phyloP scores from a whole-genome alignment of 2,329 filamentous ascomycete genomes.

The Rosellinia necatrix region DNA sequence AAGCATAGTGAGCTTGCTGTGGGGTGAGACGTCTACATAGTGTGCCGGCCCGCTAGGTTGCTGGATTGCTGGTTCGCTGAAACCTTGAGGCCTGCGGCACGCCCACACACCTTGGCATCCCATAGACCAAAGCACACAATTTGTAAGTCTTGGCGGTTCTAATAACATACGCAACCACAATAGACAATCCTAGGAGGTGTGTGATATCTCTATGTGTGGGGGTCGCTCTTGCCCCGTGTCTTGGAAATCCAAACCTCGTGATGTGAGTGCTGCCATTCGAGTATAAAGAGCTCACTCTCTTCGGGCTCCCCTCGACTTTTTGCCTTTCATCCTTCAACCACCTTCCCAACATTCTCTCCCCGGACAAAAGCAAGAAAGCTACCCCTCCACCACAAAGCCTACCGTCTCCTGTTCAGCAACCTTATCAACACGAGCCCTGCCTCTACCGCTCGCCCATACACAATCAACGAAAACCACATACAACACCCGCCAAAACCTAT shows the following conservation, averaged over 20 bases:
- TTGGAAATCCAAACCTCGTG: constrained; percentile 2
- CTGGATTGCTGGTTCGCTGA: constrained; percentile 7
- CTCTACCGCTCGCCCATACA: constrained; percentile 13
- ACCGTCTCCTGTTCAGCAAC: too few species aligned
- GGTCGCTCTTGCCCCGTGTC: constrained; percentile 21
- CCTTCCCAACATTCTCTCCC: constrained; percentile 4
- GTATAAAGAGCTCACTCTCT: constrained; percentile 30
- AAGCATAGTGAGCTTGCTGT: constrained; percentile 6
- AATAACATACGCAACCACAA: constrained; percentile 8
- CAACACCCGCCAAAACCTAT: constrained; percentile 1
- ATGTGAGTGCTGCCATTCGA: constrained; percentile 5
- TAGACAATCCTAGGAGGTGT: constrained; percentile 9
- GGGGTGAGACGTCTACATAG: constrained; percentile 4
- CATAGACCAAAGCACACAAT: constrained; percentile 27
- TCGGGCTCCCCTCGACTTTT: constrained; percentile 6
- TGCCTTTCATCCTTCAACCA: constrained; percentile 12
- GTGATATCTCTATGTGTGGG: constrained; percentile 30
- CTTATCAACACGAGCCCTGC: background rate
- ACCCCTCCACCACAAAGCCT: constrained; percentile 11
- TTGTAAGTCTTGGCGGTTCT: constrained; percentile 38
- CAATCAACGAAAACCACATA: constrained; percentile 10
- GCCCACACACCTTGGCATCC: constrained; percentile 22
- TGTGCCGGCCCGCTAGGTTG: background rate
- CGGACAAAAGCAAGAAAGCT: constrained; percentile 17
- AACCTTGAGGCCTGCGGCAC: constrained; percentile 17